phyloP scores from a whole-genome alignment of 805 yeast species.

The Suhomyces kilbournensis region DNA sequence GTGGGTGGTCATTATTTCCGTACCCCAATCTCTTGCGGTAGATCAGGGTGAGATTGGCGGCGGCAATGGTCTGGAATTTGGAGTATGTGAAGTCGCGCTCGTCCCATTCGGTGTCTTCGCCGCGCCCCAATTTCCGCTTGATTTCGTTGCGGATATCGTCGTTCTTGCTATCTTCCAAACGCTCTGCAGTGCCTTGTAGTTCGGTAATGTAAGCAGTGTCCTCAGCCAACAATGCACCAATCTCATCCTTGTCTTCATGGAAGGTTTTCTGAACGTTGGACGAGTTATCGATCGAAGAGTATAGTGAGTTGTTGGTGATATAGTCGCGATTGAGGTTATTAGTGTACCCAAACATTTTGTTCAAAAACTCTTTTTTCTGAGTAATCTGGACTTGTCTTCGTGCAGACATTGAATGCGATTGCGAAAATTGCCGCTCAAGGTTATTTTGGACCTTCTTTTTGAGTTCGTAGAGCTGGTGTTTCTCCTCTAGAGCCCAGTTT shows the following conservation, averaged over 20 bases:
- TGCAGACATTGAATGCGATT: constrained; percentile 29
- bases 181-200: constrained; percentile 23
- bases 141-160: constrained; percentile 2
- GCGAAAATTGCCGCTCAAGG: constrained; percentile 34
- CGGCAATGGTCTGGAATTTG: constrained; percentile 22
- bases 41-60: constrained; percentile 18
- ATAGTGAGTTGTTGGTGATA: constrained; percentile 39
- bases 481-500: constrained; percentile 7
- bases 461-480: constrained; percentile 8
- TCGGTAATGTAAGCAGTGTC: constrained; percentile 26
- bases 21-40: constrained; percentile 12
- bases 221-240: constrained; percentile 28
- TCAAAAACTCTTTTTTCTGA: constrained; percentile 40
- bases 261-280: constrained; percentile 36
- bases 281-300: constrained; percentile 36
- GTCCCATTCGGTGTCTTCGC: background rate
- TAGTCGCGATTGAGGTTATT: constrained; percentile 39
- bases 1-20: background rate
- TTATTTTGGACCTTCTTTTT: constrained; percentile 18
- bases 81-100: constrained; percentile 23
- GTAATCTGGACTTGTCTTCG: constrained; percentile 39
- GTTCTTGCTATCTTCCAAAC: constrained; percentile 12
- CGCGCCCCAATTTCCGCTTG: constrained; percentile 4
- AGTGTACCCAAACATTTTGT: constrained; percentile 36
- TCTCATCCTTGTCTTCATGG: constrained; percentile 43